These are phyloP conservation scores for Fusarium siculi DNA, from an alignment of 2,329 filamentous ascomycete genomes.

Conservation along the genomic window DNA sequence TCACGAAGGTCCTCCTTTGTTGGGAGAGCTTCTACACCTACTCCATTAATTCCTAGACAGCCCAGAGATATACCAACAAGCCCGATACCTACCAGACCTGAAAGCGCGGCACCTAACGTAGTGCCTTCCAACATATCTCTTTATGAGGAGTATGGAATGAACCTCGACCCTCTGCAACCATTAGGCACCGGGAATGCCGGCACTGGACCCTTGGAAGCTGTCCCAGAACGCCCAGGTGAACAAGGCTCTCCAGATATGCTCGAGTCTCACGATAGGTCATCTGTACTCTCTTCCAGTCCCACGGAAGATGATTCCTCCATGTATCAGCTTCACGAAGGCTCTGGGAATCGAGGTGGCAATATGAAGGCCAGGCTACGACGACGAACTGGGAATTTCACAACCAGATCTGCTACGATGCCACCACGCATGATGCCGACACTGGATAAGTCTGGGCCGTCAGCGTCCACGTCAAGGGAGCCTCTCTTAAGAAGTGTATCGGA, in stretches of 20 bases:
- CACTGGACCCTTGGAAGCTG: conserved; percentile 18
- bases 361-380: conserved; percentile 48
- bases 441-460: conserved; percentile 41
- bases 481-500: conserved; percentile 4
- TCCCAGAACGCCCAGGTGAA: conserved; percentile 23
- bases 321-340: conserved; percentile 48
- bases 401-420: conserved; percentile 45
- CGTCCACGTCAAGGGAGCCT: conserved; percentile 46
- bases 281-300: conserved; percentile 17
- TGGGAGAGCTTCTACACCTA: conserved; percentile 29
- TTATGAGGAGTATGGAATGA: conserved; percentile 19
- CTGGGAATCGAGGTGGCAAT: conserved; percentile 40
- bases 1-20: conserved; percentile 33
- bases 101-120: conserved; percentile 11
- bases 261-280: conserved; percentile 8
- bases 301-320: conserved; percentile 12
- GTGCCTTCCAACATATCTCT: conserved; percentile 17
- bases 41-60: conserved; percentile 4
- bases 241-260: not conserved
- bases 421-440: conserved; percentile 45
- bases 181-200: not conserved
- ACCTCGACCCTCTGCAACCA: conserved; percentile 11
- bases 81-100: conserved; percentile 9
- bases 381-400: conserved; percentile 46
- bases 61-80: conserved; percentile 17